Conservation (phyloP, 1,139 yeast genomes). For the Williopsis jadinii region DNA sequence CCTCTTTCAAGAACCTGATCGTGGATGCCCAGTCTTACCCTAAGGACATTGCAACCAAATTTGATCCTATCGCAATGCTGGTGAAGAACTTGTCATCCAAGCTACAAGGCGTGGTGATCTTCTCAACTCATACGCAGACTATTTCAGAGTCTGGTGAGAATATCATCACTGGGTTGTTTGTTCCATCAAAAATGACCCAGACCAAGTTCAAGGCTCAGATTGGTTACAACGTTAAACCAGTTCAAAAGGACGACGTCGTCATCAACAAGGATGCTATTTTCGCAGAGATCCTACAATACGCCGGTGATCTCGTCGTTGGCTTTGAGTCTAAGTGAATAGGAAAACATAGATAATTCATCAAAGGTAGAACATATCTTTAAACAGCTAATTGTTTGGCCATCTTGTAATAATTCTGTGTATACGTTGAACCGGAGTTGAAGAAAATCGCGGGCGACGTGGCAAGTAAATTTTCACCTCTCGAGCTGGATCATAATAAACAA, state of each 20-base stretch:
- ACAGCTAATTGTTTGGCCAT: too few relatives aligned
- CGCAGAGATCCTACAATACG: conserved; percentile 65
- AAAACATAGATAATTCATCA: too few relatives aligned
- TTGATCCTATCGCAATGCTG: conserved; percentile 51
- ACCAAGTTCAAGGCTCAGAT: conserved; percentile 68
- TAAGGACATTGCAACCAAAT: conserved; percentile 28
- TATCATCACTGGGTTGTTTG: conserved; percentile 73
- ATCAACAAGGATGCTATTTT: conserved; percentile 71
- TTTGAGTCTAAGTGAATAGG: conserved; percentile 10
- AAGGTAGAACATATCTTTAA: too few relatives aligned
- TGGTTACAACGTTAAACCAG: conserved; percentile 69
- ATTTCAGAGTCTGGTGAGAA: conserved; percentile 45
- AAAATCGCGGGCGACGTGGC: too few relatives aligned
- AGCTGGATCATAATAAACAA: too few relatives aligned
- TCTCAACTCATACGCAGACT: conserved; percentile 52
- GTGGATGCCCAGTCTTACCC: conserved; percentile 26
- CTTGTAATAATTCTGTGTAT: too few relatives aligned
- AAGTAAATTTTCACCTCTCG: too few relatives aligned
- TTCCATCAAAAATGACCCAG: conserved; percentile 53
- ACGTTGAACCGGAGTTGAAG: too few relatives aligned
- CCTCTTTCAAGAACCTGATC: conserved; percentile 60
- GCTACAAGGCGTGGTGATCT: conserved; percentile 45
- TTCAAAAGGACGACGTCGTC: conserved; percentile 45
- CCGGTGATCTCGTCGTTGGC: conserved; percentile 54
- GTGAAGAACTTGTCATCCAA: conserved; percentile 50